Evolutionary conservation across 176 grass and related monocot genomes (phyloP).

Genomic region (Oryza longistaminata): DNA sequence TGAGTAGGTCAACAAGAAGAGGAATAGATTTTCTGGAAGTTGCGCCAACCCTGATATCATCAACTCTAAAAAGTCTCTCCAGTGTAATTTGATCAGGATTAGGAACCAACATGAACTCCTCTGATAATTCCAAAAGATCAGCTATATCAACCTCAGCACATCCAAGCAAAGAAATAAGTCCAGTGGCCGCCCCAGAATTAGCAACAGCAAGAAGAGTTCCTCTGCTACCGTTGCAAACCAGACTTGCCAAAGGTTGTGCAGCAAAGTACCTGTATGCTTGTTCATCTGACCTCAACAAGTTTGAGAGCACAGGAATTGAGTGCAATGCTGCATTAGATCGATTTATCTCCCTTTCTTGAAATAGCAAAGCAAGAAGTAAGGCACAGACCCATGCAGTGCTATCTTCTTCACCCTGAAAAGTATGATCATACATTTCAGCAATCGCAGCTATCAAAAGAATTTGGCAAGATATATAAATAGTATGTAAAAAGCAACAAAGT

Average conservation of each 20-base stretch:
- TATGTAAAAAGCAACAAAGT: not conserved
- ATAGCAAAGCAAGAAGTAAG: constrained; percentile 83
- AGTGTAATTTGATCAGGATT: constrained; percentile 92
- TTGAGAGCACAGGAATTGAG: constrained; percentile 91
- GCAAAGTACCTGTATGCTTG: constrained; percentile 92
- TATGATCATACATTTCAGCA: constrained; percentile 15
- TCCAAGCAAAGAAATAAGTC: constrained; percentile 96
- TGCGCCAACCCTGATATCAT: constrained; percentile 88
- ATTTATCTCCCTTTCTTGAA: constrained; percentile 94
- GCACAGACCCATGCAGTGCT: constrained; percentile 92
- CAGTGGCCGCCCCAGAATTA: constrained; percentile 87
- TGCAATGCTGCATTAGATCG: constrained; percentile 70
- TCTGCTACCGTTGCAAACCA: constrained; percentile 93
- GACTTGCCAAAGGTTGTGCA: constrained; percentile 91
- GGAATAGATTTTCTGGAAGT: constrained; percentile 96
- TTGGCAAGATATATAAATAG: constrained; percentile 18
- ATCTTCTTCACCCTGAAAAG: constrained; percentile 92
- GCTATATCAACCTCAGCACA: constrained; percentile 92
- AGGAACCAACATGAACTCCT: constrained; percentile 84
- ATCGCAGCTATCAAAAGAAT: not conserved
- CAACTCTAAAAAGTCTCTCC: constrained; percentile 94
- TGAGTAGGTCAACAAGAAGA: constrained; percentile 97
- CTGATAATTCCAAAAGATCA: constrained; percentile 90
- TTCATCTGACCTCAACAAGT: constrained; percentile 92
- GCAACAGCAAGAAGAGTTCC: constrained; percentile 96